A percentile compares a stretch with the other conserved stretches of the same genome.
These are phyloP conservation scores for Hypoxylon sp. DNA, from an alignment of 2,329 filamentous ascomycete genomes.

Conservation along the genomic window DNA sequence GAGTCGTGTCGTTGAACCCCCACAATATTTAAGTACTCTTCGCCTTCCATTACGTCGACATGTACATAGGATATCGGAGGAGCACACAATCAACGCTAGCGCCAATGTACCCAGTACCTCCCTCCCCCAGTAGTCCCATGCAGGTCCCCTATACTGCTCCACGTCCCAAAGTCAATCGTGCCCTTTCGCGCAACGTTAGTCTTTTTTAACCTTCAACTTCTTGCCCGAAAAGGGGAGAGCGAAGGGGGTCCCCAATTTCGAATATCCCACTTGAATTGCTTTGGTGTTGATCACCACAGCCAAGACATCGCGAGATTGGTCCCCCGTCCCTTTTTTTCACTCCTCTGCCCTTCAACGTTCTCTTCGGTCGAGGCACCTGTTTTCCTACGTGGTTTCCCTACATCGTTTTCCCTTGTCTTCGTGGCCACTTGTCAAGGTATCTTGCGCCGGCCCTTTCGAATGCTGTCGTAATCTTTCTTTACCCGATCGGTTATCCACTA, in stretches of 20 bases:
- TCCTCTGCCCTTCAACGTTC: slow-evolving; percentile 2
- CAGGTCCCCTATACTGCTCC: slow-evolving; percentile 25
- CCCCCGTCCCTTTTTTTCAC: slow-evolving; percentile 32
- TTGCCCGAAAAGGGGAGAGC: slow-evolving; percentile 35
- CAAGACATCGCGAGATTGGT: slow-evolving; percentile 44
- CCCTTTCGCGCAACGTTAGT: slow-evolving; percentile 34
- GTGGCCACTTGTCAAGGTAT: slow-evolving; percentile 19
- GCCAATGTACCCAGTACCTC: slow-evolving; percentile 15
- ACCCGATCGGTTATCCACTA: slow-evolving; percentile 39
- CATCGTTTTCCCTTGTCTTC: slow-evolving; percentile 5
- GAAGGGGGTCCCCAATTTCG: slow-evolving; percentile 41
- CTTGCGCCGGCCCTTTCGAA: slow-evolving; percentile 12
- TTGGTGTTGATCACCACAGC: slow-evolving; percentile 43
- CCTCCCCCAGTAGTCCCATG: slow-evolving; percentile 2
- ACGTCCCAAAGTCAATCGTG: slow-evolving; percentile 27
- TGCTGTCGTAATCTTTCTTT: slow-evolving; percentile 41
- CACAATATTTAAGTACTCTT: slow-evolving; percentile 17
- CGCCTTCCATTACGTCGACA: too few species aligned
- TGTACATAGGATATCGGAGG: slow-evolving; percentile 20
- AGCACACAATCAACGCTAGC: slow-evolving; percentile 14
- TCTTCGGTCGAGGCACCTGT: slow-evolving; percentile 1
- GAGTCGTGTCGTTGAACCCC: slow-evolving; percentile 19
- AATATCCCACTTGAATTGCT: slow-evolving; percentile 37
- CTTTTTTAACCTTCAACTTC: slow-evolving; percentile 41
- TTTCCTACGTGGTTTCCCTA: slow-evolving; percentile 5